These are phyloP conservation scores for Flaveria ramosissima DNA, from an alignment of 129 eudicot genomes.

Conservation along the genomic window DNA sequence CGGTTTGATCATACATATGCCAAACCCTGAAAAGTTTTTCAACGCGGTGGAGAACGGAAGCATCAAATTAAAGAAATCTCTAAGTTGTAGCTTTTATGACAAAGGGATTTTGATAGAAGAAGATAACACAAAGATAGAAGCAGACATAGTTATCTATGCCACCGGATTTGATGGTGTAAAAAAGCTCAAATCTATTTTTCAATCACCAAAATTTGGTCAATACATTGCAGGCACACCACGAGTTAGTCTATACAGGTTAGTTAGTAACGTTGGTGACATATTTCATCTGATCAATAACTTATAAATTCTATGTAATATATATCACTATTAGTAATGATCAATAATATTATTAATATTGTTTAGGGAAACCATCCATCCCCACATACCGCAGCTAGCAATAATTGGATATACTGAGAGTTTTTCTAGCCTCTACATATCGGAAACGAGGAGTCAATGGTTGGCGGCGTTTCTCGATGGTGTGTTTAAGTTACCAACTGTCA, in stretches of 20 bases:
- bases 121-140: conserved; percentile 31
- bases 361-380: conserved; percentile 71
- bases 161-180: conserved; percentile 63
- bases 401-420: conserved; percentile 67
- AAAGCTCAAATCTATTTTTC: conserved; percentile 57
- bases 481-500: conserved; percentile 54
- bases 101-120: conserved; percentile 52
- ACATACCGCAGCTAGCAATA: conserved; percentile 70
- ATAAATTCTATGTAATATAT: no score
- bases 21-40: conserved; percentile 41
- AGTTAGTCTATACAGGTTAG: conserved; percentile 64
- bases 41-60: conserved; percentile 51
- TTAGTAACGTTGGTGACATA: not conserved
- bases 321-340: no score
- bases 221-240: conserved; percentile 44
- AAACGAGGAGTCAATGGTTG: conserved; percentile 66
- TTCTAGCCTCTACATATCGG: conserved; percentile 54
- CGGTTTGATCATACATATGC: conserved; percentile 34
- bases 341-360: not conserved
- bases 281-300: no score
- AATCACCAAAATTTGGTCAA: conserved; percentile 42
- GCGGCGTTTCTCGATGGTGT: conserved; percentile 50
- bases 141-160: conserved; percentile 60
- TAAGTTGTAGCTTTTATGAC: conserved; percentile 36
- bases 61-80: conserved; percentile 48